Base-by-base conservation (phyloP, 768 basidiomycete species). In the Tephrocybe sp. region DNA sequence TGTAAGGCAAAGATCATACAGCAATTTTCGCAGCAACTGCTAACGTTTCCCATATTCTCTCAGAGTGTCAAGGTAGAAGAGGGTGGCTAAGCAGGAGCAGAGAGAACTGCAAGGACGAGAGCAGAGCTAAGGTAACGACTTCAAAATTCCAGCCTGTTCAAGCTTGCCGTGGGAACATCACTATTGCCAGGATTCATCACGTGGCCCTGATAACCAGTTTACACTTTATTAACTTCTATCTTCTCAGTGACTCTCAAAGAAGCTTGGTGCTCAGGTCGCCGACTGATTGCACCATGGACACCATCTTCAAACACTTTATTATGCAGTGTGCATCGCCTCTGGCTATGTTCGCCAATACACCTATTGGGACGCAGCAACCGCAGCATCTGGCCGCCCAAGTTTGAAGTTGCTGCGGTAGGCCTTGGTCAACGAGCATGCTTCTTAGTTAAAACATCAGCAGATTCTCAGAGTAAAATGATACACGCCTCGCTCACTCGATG, bases 1-100 rank as follows among this genome's bases (percentile, higher is more conserved):
- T 48, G 29, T 55, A 21, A 39, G 45, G 39, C 55, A 53, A 46
- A 24, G 36, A 18, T 74, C 87, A 49, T 68, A 89, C 88, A 85
- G 72, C 90, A 91, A 47, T 78, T 86, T 60, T 88, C 85, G 69
- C 90, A 92, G 70, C 88, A 91, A 70, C 87, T 91, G 57, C 73
- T 73, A 58, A 86, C 67, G 65, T 80, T 86, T 56, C 89, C 89
- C 89, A 91, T 91, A 29, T 47, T 54, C 13, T 45, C 34, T 38
- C 8, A 15, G 27, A 25, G 49, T 23, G 34, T 33, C 29, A 23
- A 40, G 31, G 42, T 23, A 21, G 29, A 48, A 43, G 38, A 24
- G 36, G n/a, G 33, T 15, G 45, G 45, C 45, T 50, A 34, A 45
- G 52, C 47, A 46, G 47, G 47, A 38, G 36, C 36, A 42, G 38